Evolutionary conservation across 78 protist genomes (phyloP), one percentile per base, ranked within the genome.

Genomic region (Protostelium mycophagum): DNA sequence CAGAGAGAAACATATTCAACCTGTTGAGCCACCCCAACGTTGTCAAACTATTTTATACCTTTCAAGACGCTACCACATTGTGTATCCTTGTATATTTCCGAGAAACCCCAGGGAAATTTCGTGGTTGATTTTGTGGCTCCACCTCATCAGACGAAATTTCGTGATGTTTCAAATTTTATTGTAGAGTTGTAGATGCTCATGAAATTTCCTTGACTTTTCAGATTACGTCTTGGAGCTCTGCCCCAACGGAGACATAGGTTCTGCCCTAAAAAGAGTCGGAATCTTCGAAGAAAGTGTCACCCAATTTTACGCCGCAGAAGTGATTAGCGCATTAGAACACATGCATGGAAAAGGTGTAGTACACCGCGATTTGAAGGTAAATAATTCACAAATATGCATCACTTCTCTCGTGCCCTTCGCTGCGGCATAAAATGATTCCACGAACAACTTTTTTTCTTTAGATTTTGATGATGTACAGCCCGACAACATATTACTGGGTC

Each of bases 21-120:
- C 73, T 86, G 34, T 34, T 96, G 63, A 94, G 96, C 38, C 97
- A 97, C 88, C 97, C 97, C 35, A 94, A 91, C 88, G 86, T 97
- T 31, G 89, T 97, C 36, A 95, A 95, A 63, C 86, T 97, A 36
- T 90, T 37, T 73, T 85, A 85, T 38, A 95, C 98, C 0, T 96
- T 96, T 86, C 97, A 94, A 36, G 96, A 89, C 51, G 96, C 89
- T 83, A 83, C 34, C 36, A 86, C 90, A 88, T 35, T 93, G 38
- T 90, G 95, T 93, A 87, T 0, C 73, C 73, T 51, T n/a, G n/a
- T n/a, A n/a, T n/a, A n/a, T n/a, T n/a, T n/a, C n/a, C n/a, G n/a
- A n/a, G n/a, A n/a, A n/a, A n/a, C n/a, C n/a, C n/a, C n/a, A n/a
- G n/a, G 90, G 63, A 84, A 29, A 35, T 28, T 16, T 34, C 28